Conservation (phyloP, 2,329 filamentous ascomycete species). For the Hawksworthiomyces lignivorus region DNA sequence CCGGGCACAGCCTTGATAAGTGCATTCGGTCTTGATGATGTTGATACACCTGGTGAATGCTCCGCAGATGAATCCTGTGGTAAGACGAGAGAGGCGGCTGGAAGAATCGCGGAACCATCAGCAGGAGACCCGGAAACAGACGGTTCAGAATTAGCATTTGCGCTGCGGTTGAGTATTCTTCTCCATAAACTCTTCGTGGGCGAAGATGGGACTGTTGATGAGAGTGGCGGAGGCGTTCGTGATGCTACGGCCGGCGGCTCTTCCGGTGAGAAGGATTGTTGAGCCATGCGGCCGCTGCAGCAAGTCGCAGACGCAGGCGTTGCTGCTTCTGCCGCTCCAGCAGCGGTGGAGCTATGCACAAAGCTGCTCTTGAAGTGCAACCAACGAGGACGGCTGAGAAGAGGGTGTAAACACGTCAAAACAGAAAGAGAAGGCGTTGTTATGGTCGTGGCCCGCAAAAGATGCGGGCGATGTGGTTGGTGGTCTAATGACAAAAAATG, state of each 20-base stretch:
- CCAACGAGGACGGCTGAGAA: constrained; percentile 1
- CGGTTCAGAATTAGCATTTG: too few species aligned
- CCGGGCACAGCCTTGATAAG: too few species aligned
- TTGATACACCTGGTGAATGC: too few species aligned
- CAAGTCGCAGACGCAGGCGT: constrained; percentile 5
- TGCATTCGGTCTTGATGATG: too few species aligned
- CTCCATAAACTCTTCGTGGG: constrained; percentile 17
- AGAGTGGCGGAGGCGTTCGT: constrained; percentile 10
- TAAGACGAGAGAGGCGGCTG: too few species aligned
- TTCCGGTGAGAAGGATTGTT: constrained; percentile 1
- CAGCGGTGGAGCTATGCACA: not conserved
- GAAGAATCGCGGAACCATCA: too few species aligned
- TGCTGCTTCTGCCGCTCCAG: constrained; percentile 7
- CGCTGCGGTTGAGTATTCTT: constrained; percentile 9
- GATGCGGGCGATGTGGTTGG: constrained; percentile 1
- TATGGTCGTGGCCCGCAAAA: constrained; percentile 6
- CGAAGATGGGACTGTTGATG: constrained; percentile 15
- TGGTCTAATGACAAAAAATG: too few species aligned
- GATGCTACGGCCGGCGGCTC: constrained; percentile 1
- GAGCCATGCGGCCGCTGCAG: constrained; percentile 10
- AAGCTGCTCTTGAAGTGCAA: not conserved
- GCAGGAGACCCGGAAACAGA: too few species aligned
- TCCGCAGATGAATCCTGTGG: too few species aligned
- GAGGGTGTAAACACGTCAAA: constrained; percentile 4
- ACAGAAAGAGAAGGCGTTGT: constrained; percentile 8